These are phyloP conservation scores for Paramecium octaurelia DNA, from an alignment of 73 alveolate species.

Conservation along the genomic window DNA sequence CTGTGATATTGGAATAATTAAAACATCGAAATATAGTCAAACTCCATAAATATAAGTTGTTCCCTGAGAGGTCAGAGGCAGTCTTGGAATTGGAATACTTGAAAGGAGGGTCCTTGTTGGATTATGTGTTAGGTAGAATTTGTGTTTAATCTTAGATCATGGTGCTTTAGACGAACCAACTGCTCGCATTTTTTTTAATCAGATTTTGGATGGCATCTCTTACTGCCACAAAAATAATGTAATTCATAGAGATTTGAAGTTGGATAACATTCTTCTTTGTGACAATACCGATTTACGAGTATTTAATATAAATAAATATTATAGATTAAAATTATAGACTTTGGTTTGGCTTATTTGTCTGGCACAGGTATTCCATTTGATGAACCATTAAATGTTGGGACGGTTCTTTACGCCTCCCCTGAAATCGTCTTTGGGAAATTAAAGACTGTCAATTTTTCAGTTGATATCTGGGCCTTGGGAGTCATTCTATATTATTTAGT, in stretches of 20 bases:
- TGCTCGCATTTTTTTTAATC: background rate
- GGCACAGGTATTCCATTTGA: conserved; percentile 15
- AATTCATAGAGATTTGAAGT: conserved; percentile 22
- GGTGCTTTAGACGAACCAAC: background rate
- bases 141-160: background rate
- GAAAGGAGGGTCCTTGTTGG: conserved; percentile 88
- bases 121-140: conserved; percentile 59
- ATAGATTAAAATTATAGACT: background rate
- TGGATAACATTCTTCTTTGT: background rate
- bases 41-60: background rate
- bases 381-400: conserved; percentile 66
- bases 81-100: conserved; percentile 72
- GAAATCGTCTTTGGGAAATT: conserved; percentile 52
- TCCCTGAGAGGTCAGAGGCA: conserved; percentile 31
- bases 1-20: conserved; percentile 23
- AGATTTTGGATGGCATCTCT: background rate
- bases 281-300: background rate
- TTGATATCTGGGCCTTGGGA: conserved; percentile 79
- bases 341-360: background rate
- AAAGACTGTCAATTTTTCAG: conserved; percentile 62
- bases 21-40: conserved; percentile 52
- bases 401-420: conserved; percentile 63
- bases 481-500: conserved; percentile 65
- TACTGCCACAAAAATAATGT: conserved; percentile 1
- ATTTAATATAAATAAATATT: background rate